phyloP scores from a whole-genome alignment of 2,329 filamentous ascomycete species.

The Pseudodiploospora longispora region DNA sequence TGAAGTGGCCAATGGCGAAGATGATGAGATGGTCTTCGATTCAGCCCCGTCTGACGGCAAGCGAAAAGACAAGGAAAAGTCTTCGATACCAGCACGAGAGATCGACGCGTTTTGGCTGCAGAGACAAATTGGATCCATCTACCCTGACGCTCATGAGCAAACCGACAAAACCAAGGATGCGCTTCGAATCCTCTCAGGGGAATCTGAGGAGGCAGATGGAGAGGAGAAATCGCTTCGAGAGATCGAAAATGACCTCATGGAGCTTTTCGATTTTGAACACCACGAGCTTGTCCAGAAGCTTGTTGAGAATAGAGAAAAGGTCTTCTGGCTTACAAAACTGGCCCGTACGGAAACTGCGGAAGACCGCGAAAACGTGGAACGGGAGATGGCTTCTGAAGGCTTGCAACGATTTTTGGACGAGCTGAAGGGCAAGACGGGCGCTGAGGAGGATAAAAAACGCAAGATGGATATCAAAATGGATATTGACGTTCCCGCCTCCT shows the following conservation, averaged over 20 bases:
- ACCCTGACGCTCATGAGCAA: slow-evolving; percentile 85
- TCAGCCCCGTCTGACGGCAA: slow-evolving; percentile 43
- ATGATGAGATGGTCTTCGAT: slow-evolving; percentile 82
- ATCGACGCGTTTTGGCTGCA: slow-evolving; percentile 98
- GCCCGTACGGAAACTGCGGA: slow-evolving; percentile 74
- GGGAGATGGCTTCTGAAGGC: slow-evolving; percentile 85
- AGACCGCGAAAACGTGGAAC: slow-evolving; percentile 68
- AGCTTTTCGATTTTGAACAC: slow-evolving; percentile 94
- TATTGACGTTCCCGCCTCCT: slow-evolving; percentile 63
- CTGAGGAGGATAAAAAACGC: slow-evolving; percentile 49
- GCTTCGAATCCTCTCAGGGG: slow-evolving; percentile 71
- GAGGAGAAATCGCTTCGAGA: slow-evolving; percentile 82
- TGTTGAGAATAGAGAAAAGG: slow-evolving; percentile 84
- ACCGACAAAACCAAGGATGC: slow-evolving; percentile 87
- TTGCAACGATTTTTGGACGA: slow-evolving; percentile 83
- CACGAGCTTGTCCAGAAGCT: slow-evolving; percentile 87
- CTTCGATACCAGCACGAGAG: slow-evolving; percentile 70
- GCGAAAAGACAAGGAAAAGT: slow-evolving; percentile 44
- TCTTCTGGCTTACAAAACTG: slow-evolving; percentile 90
- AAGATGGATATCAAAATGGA: slow-evolving; percentile 94
- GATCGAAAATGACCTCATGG: slow-evolving; percentile 97
- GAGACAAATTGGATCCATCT: slow-evolving; percentile 79
- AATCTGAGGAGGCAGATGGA: slow-evolving; percentile 60
- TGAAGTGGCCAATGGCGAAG: slow-evolving; percentile 50
- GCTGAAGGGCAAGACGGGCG: slow-evolving; percentile 63